These are phyloP conservation scores for Acer negundo DNA, from an alignment of 345 rosid species.

Conservation along the genomic window DNA sequence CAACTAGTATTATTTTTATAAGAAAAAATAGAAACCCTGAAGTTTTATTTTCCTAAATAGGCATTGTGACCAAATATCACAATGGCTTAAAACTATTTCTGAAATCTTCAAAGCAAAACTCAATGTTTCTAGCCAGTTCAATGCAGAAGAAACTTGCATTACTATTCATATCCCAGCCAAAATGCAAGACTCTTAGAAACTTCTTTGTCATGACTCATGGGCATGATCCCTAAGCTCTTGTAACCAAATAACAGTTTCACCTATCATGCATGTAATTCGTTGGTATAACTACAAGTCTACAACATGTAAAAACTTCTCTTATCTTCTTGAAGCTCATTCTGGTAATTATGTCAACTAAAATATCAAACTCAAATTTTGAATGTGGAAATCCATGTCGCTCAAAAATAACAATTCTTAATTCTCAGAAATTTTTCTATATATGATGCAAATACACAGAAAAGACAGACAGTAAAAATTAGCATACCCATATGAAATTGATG, in stretches of 20 bases:
- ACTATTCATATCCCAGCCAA: too few species aligned
- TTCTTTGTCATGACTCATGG: background rate
- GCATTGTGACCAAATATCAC: background rate
- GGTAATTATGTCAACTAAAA: background rate
- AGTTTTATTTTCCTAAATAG: background rate
- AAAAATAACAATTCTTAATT: too few species aligned
- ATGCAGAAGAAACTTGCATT: background rate
- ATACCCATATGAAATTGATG: constrained; percentile 36
- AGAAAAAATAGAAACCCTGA: background rate
- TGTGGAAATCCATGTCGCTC: too few species aligned
- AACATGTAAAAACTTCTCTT: background rate
- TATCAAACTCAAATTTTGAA: too few species aligned
- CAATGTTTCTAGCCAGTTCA: background rate
- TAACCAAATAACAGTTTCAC: background rate
- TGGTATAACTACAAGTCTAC: background rate
- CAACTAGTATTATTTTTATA: too few species aligned
- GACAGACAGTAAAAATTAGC: background rate
- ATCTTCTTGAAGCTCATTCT: background rate
- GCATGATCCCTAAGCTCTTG: background rate
- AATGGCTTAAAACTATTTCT: too few species aligned
- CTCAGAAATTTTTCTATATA: background rate
- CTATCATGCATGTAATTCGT: background rate
- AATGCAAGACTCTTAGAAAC: background rate
- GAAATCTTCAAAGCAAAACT: background rate
- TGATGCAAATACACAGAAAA: background rate